Evolutionary conservation across 192 early-diverging fungal genomes (phyloP).

Genomic region (Pecoramyces ruminantium): DNA sequence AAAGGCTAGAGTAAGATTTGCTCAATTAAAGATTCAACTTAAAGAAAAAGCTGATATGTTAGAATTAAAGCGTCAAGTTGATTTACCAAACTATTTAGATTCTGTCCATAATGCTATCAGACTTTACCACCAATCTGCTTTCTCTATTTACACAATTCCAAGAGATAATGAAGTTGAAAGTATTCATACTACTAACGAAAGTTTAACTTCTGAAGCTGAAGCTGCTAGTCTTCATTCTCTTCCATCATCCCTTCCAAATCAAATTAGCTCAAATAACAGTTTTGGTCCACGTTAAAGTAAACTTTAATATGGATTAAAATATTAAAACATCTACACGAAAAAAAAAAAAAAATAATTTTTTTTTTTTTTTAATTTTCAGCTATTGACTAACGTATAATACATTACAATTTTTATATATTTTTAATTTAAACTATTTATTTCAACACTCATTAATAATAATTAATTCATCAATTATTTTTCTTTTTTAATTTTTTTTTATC

Average conservation of each 20-base stretch:
- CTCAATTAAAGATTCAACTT: neutral
- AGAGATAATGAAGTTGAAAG: neutral
- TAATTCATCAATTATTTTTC: too few species aligned
- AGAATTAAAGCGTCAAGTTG: neutral
- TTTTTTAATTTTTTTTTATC: too few species aligned
- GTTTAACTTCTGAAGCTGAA: neutral
- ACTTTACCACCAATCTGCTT: neutral
- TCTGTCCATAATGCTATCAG: neutral
- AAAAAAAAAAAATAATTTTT: too few species aligned
- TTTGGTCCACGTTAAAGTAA: neutral
- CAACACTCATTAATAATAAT: too few species aligned
- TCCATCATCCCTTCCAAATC: neutral
- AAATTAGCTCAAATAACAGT: neutral
- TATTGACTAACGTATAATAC: too few species aligned
- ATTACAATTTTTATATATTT: too few species aligned
- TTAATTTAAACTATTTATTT: too few species aligned
- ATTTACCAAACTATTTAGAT: neutral
- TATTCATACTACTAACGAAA: neutral
- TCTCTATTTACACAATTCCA: neutral
- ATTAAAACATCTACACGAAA: too few species aligned
- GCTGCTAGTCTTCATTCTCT: neutral
- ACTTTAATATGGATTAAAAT: too few species aligned
- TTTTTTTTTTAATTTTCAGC: too few species aligned
- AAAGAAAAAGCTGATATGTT: neutral
- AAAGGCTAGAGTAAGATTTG: neutral